phyloP scores from a whole-genome alignment of 768 basidiomycete species.

The Tulasnella sp. region DNA sequence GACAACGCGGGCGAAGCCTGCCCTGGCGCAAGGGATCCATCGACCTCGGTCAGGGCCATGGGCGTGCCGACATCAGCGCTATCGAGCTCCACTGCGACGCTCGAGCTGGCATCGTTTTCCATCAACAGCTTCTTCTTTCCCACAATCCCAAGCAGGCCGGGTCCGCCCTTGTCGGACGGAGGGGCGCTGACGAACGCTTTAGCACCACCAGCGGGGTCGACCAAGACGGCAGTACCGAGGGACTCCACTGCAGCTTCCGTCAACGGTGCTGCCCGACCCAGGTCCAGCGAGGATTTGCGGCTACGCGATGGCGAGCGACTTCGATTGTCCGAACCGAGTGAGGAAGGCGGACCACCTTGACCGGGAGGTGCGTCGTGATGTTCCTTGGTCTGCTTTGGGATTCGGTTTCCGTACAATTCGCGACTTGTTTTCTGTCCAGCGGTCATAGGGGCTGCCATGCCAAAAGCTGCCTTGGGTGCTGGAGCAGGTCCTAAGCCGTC shows the following conservation, averaged over 20 bases:
- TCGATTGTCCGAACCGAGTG: background rate
- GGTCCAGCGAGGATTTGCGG: conserved; percentile 6
- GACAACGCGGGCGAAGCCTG: background rate
- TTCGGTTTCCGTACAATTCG: conserved; percentile 17
- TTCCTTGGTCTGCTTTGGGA: conserved; percentile 7
- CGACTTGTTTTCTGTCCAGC: conserved; percentile 6
- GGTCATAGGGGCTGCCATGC: conserved; percentile 15
- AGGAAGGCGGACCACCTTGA: background rate
- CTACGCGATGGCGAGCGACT: conserved; percentile 2
- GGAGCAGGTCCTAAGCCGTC: conserved; percentile 13
- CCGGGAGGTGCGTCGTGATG: background rate
- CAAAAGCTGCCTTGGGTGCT: conserved; percentile 16
- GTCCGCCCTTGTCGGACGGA: background rate
- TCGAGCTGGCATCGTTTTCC: conserved; percentile 4
- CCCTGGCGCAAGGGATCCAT: background rate
- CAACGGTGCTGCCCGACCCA: background rate
- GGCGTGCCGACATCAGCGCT: background rate
- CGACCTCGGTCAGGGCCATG: background rate
- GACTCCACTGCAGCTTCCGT: conserved; percentile 11
- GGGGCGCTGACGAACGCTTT: conserved; percentile 7
- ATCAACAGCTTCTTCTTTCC: background rate
- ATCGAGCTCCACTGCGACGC: conserved; percentile 9
- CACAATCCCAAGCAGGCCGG: background rate
- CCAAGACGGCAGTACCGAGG: conserved; percentile 2
- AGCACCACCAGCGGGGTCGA: background rate